A percentile compares a stretch with the other conserved stretches of the same genome.
These are phyloP conservation scores for Cladosporium sp. DNA, from an alignment of 2,329 filamentous ascomycete genomes.

Conservation along the genomic window DNA sequence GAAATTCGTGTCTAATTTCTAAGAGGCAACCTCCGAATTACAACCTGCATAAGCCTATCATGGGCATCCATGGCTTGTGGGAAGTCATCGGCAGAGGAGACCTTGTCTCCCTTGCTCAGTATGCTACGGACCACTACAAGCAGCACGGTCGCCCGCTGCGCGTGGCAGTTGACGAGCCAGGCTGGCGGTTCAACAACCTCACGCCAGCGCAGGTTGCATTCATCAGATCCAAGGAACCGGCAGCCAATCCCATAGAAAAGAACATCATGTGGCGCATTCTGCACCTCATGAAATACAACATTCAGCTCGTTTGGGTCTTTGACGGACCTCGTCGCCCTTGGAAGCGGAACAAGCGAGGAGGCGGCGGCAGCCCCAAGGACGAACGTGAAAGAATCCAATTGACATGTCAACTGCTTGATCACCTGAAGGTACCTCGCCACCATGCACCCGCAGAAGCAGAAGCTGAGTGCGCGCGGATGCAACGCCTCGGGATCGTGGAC, in stretches of 20 bases:
- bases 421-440: slow-evolving; percentile 47
- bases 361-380: slow-evolving; percentile 31
- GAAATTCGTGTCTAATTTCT: background rate
- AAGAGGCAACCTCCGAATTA: background rate
- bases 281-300: slow-evolving; percentile 51
- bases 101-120: slow-evolving; percentile 39
- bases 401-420: slow-evolving; percentile 42
- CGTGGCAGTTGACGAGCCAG: slow-evolving; percentile 48
- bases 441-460: slow-evolving; percentile 52
- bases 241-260: slow-evolving; percentile 47
- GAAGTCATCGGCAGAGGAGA: slow-evolving; percentile 43
- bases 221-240: slow-evolving; percentile 41
- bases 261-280: slow-evolving; percentile 46
- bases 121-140: slow-evolving; percentile 42
- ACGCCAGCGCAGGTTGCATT: slow-evolving; percentile 37
- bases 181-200: slow-evolving; percentile 49
- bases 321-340: slow-evolving; percentile 52
- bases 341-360: slow-evolving; percentile 39
- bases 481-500: slow-evolving; percentile 49
- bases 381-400: slow-evolving; percentile 38
- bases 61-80: slow-evolving; percentile 35
- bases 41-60: background rate
- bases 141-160: slow-evolving; percentile 40
- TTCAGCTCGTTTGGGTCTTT: slow-evolving; percentile 58
- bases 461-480: slow-evolving; percentile 50